Base-by-base conservation (phyloP, 75 land plant species). In the Azolla pinnata region DNA sequence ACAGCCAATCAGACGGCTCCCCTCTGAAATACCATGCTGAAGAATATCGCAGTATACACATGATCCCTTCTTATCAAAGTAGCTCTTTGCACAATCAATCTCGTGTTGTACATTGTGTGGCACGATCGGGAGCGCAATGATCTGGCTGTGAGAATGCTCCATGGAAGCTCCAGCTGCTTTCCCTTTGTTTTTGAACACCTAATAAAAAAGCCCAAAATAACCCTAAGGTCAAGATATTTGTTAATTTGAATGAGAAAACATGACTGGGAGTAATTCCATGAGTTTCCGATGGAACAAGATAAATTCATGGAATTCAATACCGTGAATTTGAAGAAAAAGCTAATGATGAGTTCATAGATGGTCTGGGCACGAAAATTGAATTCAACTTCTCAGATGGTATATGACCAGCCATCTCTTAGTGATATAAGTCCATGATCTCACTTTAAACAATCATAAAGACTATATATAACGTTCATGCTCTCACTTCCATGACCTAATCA, bases 111-210 rank as follows among this genome's bases (percentile, higher is more conserved):
- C 75, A 26, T 62, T 47, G 4, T 79, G 74, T 63, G 98, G 96
- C 57, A 89, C 46, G 25, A 93, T 31, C 18, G 98, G 98, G 30
- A 89, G 76, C 32, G 75, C 83, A 57, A 93, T 71, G 9, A 93
- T 75, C 69, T 93, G 98, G 62, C 96, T 85, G 67, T 93, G 98
- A 18, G 96, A 85, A 66, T 93, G 98, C 30, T 74, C 74, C 90
- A 93, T 67, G 1, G 98, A 93, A 57, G 98, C 98, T 30, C 98
- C 98, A 51, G 96, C 98, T 62, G 85, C 77, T 24, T 81, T 85
- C 28, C 98, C 98, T 57, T 86, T 77, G 63, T 93, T 93, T 63
- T 93, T 93, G 44, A 93, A 93, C 7, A 88, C 76, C 97, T 91
- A 14, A 3, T 23, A 3, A 46, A 2, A 4, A 23, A 57, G 33